These are phyloP conservation scores for Lecanicillium sp. DNA, from an alignment of 2,329 filamentous ascomycete species.

Conservation along the genomic window DNA sequence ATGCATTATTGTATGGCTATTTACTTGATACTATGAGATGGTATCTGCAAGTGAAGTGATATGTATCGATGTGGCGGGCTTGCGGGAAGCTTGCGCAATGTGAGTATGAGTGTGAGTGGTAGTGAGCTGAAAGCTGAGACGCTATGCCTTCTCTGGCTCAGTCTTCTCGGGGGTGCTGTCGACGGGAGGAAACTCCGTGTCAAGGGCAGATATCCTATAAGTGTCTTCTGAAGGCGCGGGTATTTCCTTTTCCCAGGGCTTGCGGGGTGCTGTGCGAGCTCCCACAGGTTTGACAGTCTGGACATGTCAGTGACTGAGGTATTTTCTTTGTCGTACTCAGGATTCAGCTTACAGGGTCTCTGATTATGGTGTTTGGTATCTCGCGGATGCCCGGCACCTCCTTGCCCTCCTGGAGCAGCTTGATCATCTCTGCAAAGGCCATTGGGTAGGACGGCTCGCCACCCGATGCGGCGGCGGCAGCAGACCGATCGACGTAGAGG, in stretches of 20 bases:
- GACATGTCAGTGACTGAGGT: neutral
- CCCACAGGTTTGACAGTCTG: slow-evolving; percentile 45
- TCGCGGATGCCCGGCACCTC: slow-evolving; percentile 82
- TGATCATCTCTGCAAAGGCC: slow-evolving; percentile 78
- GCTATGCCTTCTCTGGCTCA: slow-evolving; percentile 18
- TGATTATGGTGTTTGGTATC: slow-evolving; percentile 73
- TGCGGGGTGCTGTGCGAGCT: slow-evolving; percentile 41
- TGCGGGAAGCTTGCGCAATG: too few species aligned
- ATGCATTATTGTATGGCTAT: slow-evolving; percentile 10
- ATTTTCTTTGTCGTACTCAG: neutral
- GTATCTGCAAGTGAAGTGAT: neutral
- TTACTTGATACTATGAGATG: neutral
- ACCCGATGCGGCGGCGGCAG: slow-evolving; percentile 18
- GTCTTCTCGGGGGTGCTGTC: slow-evolving; percentile 31
- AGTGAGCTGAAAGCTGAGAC: neutral
- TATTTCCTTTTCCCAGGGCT: slow-evolving; percentile 72
- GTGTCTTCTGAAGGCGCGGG: slow-evolving; percentile 13
- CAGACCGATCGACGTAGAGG: slow-evolving; percentile 37
- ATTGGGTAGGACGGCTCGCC: slow-evolving; percentile 67
- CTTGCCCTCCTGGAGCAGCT: slow-evolving; percentile 74
- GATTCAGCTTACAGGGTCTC: slow-evolving; percentile 58
- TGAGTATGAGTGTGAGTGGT: neutral
- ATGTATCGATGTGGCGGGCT: too few species aligned
- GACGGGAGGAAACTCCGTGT: slow-evolving; percentile 31
- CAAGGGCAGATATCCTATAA: slow-evolving; percentile 23